These are phyloP conservation scores for Vitellaria paradoxa DNA, from an alignment of 179 eudicot genomes.

Conservation along the genomic window DNA sequence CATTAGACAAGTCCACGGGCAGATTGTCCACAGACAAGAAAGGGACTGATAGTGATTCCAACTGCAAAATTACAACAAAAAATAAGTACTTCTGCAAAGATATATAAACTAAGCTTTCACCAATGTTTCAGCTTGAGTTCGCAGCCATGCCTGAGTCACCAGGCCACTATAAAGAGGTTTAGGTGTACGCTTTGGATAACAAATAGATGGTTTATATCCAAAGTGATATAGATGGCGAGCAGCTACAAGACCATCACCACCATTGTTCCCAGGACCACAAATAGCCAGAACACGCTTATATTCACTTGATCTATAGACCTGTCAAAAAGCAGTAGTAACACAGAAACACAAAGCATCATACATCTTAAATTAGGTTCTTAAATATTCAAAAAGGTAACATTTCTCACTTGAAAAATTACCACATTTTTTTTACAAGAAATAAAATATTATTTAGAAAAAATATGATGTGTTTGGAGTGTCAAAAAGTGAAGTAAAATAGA, in stretches of 20 bases:
- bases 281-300: slow-evolving; percentile 78
- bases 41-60: slow-evolving; percentile 85
- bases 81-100: slow-evolving; percentile 23
- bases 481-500: no score
- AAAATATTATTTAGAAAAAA: no score
- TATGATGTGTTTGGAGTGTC: no score
- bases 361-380: background rate
- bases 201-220: slow-evolving; percentile 77
- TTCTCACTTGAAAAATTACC: background rate
- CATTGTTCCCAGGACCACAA: slow-evolving; percentile 99
- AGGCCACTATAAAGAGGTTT: slow-evolving; percentile 86
- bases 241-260: slow-evolving; percentile 99
- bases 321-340: slow-evolving; percentile 14
- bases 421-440: background rate
- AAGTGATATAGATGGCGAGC: slow-evolving; percentile 96
- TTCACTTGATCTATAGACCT: slow-evolving; percentile 76
- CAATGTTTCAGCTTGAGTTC: slow-evolving; percentile 8
- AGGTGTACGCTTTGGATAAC: slow-evolving; percentile 94
- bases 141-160: slow-evolving; percentile 75
- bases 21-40: slow-evolving; percentile 81
- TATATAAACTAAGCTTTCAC: background rate
- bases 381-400: background rate
- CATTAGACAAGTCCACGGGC: slow-evolving; percentile 64
- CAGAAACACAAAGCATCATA: background rate
- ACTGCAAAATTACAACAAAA: slow-evolving; percentile 47